phyloP scores from a whole-genome alignment of 1,284 basidiomycete genomes.

The Moesziomyces aphidis region DNA sequence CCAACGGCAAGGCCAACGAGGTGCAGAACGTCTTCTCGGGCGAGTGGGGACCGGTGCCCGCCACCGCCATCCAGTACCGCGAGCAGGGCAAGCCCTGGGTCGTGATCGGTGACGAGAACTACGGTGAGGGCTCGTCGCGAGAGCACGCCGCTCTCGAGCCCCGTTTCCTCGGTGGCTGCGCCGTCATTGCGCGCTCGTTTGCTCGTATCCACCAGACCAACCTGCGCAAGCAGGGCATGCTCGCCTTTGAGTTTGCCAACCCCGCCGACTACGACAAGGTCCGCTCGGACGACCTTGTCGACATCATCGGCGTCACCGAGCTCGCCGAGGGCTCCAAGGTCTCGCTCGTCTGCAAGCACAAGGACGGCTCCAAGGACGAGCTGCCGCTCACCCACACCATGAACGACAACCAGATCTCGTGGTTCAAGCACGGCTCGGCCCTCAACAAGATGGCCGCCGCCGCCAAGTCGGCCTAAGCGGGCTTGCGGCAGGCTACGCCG shows the following conservation, averaged over 20 bases:
- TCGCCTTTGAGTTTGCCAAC: constrained; percentile 64
- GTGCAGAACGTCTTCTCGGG: constrained; percentile 89
- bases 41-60: constrained; percentile 85
- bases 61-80: constrained; percentile 87
- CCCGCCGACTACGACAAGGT: constrained; percentile 66
- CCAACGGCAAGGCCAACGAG: constrained; percentile 96
- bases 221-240: constrained; percentile 74
- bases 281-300: constrained; percentile 59
- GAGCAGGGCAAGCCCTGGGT: constrained; percentile 93
- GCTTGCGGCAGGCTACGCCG: background rate
- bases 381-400: constrained; percentile 65
- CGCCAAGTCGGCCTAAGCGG: constrained; percentile 44
- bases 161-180: constrained; percentile 92
- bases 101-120: constrained; percentile 83
- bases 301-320: constrained; percentile 62
- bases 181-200: constrained; percentile 95
- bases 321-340: constrained; percentile 63
- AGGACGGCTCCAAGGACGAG: constrained; percentile 62
- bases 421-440: constrained; percentile 66
- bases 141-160: constrained; percentile 98
- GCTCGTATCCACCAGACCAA: constrained; percentile 99
- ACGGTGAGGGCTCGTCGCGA: constrained; percentile 97
- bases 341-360: constrained; percentile 63
- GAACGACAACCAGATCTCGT: constrained; percentile 67
- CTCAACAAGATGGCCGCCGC: constrained; percentile 66